These are phyloP conservation scores for Saccharomyces uvarum DNA, from an alignment of 1,139 yeast species.

Conservation along the genomic window DNA sequence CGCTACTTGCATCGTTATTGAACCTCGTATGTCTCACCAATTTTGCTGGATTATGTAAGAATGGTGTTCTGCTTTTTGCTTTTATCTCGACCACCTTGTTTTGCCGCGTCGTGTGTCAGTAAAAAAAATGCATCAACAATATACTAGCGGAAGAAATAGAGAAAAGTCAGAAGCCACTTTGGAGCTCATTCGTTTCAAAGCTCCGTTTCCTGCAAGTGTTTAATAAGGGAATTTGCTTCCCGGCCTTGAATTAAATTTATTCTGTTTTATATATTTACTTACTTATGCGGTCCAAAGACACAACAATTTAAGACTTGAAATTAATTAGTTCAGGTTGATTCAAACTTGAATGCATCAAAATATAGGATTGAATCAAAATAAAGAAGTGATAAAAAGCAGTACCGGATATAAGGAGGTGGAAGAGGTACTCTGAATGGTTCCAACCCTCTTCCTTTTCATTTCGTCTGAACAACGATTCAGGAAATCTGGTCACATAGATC, in stretches of 20 bases:
- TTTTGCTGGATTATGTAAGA: neutral
- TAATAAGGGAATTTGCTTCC: neutral
- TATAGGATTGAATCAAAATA: conserved; percentile 44
- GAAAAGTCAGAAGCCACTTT: neutral
- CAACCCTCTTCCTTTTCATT: neutral
- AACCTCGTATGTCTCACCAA: neutral
- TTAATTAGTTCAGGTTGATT: conserved; percentile 2
- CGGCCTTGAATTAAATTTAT: neutral
- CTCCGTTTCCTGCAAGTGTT: neutral
- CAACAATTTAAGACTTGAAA: neutral
- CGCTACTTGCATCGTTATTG: neutral
- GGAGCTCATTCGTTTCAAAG: neutral
- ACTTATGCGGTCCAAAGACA: neutral
- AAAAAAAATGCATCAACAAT: neutral
- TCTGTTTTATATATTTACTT: neutral
- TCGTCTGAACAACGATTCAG: neutral
- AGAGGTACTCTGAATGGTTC: conserved; percentile 22
- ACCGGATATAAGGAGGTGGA: conserved; percentile 70
- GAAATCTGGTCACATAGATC: neutral
- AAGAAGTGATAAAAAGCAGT: conserved; percentile 74
- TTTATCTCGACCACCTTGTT: neutral
- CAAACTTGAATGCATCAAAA: conserved; percentile 17
- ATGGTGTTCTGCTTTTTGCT: neutral
- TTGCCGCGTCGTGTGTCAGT: neutral
- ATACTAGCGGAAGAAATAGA: neutral